phyloP scores from a whole-genome alignment of 352 stramenopile species.

The Pythium rhizo-oryzae region DNA sequence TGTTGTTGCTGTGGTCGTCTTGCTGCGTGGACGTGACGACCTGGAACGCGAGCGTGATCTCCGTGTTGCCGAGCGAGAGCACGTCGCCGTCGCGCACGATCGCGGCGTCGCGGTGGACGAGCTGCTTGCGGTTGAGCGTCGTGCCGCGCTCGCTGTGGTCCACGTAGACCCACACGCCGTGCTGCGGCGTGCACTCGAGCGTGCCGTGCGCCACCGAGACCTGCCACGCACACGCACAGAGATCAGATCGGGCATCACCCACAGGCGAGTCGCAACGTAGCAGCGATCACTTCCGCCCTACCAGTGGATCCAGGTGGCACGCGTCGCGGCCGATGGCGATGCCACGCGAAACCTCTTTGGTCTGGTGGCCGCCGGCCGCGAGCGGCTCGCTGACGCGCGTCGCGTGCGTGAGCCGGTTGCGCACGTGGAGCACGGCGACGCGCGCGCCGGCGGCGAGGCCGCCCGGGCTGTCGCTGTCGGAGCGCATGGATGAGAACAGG shows the following conservation, averaged over 20 bases:
- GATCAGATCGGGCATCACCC: background rate
- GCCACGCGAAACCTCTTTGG: conserved; percentile 5
- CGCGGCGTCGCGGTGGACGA: conserved; percentile 50
- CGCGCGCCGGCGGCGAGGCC: background rate
- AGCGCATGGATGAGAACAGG: background rate
- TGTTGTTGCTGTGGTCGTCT: conserved; percentile 15
- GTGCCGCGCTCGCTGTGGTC: conserved; percentile 69
- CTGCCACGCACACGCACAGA: background rate
- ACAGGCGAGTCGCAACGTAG: conserved; percentile 3
- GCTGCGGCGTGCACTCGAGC: conserved; percentile 30
- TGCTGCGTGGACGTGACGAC: conserved; percentile 2
- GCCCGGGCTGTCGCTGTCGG: conserved; percentile 1
- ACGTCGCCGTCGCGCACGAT: conserved; percentile 62
- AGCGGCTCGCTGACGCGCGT: conserved; percentile 11
- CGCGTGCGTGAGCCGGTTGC: conserved; percentile 21
- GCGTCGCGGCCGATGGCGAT: conserved; percentile 34
- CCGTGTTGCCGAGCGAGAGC: conserved; percentile 54
- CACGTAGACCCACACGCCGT: conserved; percentile 76
- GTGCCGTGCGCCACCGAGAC: conserved; percentile 26
- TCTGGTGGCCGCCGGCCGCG: background rate
- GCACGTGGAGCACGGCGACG: conserved; percentile 24
- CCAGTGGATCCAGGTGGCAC: conserved; percentile 30
- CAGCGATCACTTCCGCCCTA: conserved; percentile 5
- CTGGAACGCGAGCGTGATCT: conserved; percentile 35
- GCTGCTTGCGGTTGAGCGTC: conserved; percentile 39